A percentile compares a stretch with the other conserved stretches of the same genome.
phyloP scores from a whole-genome alignment of 2,329 filamentous ascomycete genomes.

The Paecilomyces dactylethromorphus region DNA sequence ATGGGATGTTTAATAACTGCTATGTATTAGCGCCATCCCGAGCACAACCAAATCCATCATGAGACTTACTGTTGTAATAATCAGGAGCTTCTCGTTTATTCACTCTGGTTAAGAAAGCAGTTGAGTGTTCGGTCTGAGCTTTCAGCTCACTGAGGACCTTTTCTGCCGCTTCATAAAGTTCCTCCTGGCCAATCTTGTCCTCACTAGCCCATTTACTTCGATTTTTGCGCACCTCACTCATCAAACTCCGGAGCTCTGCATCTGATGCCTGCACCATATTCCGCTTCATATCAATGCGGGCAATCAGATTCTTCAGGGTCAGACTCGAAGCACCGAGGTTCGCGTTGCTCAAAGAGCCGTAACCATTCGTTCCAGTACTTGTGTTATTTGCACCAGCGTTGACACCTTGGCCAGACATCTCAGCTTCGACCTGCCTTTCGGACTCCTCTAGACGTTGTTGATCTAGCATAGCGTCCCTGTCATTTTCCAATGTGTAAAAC shows the following conservation, averaged over 20 bases:
- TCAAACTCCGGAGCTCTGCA: conserved; percentile 80
- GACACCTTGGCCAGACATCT: conserved; percentile 64
- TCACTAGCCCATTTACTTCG: conserved; percentile 98
- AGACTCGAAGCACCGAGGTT: conserved; percentile 94
- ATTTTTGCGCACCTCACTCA: conserved; percentile 97
- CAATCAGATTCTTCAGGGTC: conserved; percentile 94
- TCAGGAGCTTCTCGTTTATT: conserved; percentile 97
- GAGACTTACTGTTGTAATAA: conserved; percentile 74
- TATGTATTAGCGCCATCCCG: conserved; percentile 13
- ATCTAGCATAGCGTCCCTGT: conserved; percentile 92
- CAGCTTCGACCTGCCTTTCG: conserved; percentile 90
- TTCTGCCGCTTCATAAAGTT: conserved; percentile 92
- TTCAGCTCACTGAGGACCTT: conserved; percentile 97
- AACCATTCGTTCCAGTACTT: conserved; percentile 55
- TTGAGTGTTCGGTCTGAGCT: conserved; percentile 93
- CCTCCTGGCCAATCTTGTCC: conserved; percentile 94
- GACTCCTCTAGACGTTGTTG: conserved; percentile 96
- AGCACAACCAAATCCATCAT: background rate
- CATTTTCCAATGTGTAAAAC: conserved; percentile 92
- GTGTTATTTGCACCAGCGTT: conserved; percentile 50
- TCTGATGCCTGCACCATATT: conserved; percentile 87
- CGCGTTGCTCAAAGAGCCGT: conserved; percentile 84
- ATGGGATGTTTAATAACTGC: conserved; percentile 91
- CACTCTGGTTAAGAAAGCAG: conserved; percentile 87
- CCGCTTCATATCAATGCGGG: conserved; percentile 87